phyloP scores from a whole-genome alignment of 1,284 basidiomycete genomes.

The Amylostereum areolatum region DNA sequence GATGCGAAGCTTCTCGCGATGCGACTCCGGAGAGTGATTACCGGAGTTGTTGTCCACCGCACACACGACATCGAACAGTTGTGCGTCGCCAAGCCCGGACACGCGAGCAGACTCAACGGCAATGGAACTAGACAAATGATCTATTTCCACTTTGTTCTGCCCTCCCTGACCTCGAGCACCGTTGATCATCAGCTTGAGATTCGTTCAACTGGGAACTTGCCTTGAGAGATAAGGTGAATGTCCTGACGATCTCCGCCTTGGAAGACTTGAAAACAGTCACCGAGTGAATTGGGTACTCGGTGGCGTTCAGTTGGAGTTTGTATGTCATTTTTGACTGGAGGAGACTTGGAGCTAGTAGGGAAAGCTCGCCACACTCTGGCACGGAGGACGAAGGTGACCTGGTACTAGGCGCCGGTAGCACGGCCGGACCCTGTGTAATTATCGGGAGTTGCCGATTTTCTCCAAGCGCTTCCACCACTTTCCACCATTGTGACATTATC shows the following conservation, averaged over 20 bases:
- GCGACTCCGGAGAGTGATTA: slow-evolving; percentile 15
- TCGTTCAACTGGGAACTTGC: slow-evolving; percentile 13
- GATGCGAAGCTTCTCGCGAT: slow-evolving; percentile 27
- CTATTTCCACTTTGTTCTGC: slow-evolving; percentile 41
- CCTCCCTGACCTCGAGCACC: slow-evolving; percentile 30
- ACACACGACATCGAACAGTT: slow-evolving; percentile 44
- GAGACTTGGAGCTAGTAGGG: no score
- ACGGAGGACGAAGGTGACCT: no score
- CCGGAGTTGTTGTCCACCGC: slow-evolving; percentile 20
- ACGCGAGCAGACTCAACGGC: slow-evolving; percentile 44
- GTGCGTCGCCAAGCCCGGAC: slow-evolving; percentile 35
- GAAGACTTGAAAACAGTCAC: slow-evolving; percentile 31
- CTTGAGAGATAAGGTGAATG: slow-evolving; percentile 25
- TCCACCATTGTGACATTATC: no score
- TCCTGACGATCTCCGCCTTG: slow-evolving; percentile 28
- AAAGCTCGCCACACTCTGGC: no score
- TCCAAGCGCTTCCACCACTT: no score
- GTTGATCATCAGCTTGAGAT: not conserved
- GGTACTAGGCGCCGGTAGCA: no score
- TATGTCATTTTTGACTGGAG: slow-evolving; percentile 5
- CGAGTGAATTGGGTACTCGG: slow-evolving; percentile 24
- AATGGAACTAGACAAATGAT: slow-evolving; percentile 37
- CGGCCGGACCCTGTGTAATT: no score
- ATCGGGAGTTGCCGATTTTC: no score
- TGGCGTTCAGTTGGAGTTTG: slow-evolving; percentile 14